Evolutionary conservation across 2,329 filamentous ascomycete species (phyloP), one percentile per base, ranked within the genome.

Genomic region (Botryotinia globosa): DNA sequence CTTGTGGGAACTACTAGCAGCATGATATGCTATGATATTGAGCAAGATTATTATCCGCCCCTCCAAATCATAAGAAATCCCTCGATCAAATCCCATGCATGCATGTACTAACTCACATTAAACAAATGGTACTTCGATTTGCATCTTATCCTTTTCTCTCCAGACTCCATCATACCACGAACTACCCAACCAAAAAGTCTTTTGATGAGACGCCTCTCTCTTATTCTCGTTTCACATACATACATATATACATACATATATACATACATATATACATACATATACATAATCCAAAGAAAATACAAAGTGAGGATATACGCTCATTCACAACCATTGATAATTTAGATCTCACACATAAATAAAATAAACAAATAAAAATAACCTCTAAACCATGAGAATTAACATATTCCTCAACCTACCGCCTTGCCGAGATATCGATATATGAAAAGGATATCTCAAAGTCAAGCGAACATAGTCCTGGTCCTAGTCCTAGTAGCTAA

Each of bases 271-370:
- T 5, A n/a, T 2, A 16, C 25, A n/a, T n/a, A n/a, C n/a, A n/a
- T n/a, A n/a, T 5, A 0, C 4, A n/a, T 3, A n/a, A 0, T 54
- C 12, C 48, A 54, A 7, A n/a, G n/a, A 54, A 0, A 54, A 51
- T 25, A 6, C 25, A 54, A n/a, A 16, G n/a, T n/a, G 14, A 16
- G 25, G n/a, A 54, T n/a, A 16, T 54, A 54, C 4, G 3, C 48
- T n/a, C 25, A 29, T 29, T 9, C n/a, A 29, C n/a, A 18, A 16
- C 51, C 51, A 4, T 29, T 29, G 14, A 18, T 29, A 18, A 9
- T 16, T 56, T 3, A 32, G 0, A 29, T 29, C n/a, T 29, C n/a
- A 29, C n/a, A 54, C 8, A 0, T 0, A 54, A 54, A 29, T 4
- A 0, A 4, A 29, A 54, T 29, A 6, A 3, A 54, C 1, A 54